Base-by-base conservation (phyloP, 257 asterid genomes). In the Anisodus tanguticus region DNA sequence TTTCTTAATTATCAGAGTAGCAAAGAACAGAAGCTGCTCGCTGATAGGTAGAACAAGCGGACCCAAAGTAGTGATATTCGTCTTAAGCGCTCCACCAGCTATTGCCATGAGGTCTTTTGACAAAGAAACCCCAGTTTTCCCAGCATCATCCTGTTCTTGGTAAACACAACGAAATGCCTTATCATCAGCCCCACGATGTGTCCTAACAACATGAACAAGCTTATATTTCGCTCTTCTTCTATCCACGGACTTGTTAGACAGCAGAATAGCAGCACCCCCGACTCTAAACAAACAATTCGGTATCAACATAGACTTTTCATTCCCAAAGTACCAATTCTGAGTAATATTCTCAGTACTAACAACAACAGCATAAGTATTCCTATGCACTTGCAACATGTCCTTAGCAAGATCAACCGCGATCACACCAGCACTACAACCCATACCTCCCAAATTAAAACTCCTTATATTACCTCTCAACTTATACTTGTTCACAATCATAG, bases 341-440 rank as follows among this genome's bases (percentile, higher is more conserved):
- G 98, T 94, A 58, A 94, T 94, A 49, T 94, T 94, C 83, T 92
- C 95, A 0, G 90, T 94, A 80, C 97, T 92, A 8, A 94, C 97
- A 9, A 94, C 97, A 57, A 94, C 89, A 1, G 98, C 98, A 86
- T 89, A 92, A 0, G 98, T 92, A 64, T 92, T 90, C 79, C 95
- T 85, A 82, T 94, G 97, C 45, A 94, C 92, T 82, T 86, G 94
- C 62, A 94, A 79, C 93, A 94, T 80, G n/a, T 92, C 97, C 91
- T 92, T 94, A 0, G 97, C 97, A 26, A 94, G 87, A 88, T 94
- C 97, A 43, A 94, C 84, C 0, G 97, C 95, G 49, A 92, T 91
- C 0, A 94, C 94, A 5, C 98, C 97, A 37, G 98, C 98, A 77
- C 98, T 94, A 82, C 97, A 94, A 6, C 98, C 98, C 98, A 94